Evolutionary conservation across 225 moss, liverwort and hornwort species (phyloP).

Genomic region (Marchantia polymorpha): DNA sequence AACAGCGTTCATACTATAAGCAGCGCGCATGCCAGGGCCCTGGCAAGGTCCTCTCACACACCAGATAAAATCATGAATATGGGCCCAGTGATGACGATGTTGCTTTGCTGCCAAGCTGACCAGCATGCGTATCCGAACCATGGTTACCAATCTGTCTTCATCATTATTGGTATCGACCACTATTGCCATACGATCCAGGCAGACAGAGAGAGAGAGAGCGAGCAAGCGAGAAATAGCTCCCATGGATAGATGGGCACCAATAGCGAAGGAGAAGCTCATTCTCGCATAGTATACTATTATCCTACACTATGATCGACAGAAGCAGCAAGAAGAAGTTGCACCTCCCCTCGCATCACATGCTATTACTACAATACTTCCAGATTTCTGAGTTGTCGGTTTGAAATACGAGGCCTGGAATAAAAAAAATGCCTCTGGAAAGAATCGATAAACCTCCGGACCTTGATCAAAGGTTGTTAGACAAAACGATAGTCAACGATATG

Average conservation of each 20-base stretch:
- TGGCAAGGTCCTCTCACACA: background rate
- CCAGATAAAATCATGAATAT: constrained; percentile 4
- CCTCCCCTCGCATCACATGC: background rate
- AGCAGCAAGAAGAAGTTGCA: background rate
- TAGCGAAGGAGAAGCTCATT: no score
- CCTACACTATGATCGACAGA: background rate
- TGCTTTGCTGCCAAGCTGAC: constrained; percentile 6
- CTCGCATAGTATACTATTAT: no score
- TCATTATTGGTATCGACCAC: background rate
- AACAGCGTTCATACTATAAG: constrained; percentile 11
- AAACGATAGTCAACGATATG: constrained; percentile 1
- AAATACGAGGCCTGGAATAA: background rate
- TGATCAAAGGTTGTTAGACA: constrained; percentile 2
- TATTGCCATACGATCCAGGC: background rate
- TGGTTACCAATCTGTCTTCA: background rate
- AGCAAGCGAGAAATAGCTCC: background rate
- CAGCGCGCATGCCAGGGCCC: background rate
- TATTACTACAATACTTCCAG: background rate
- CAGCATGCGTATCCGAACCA: background rate
- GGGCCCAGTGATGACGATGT: constrained; percentile 6
- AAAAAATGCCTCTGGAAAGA: background rate
- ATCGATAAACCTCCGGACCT: background rate
- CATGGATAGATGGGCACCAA: background rate
- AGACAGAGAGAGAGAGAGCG: no score
- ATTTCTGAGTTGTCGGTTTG: background rate